Conservation (phyloP, 2,329 filamentous ascomycete genomes). For the Neospermospora avenae region DNA sequence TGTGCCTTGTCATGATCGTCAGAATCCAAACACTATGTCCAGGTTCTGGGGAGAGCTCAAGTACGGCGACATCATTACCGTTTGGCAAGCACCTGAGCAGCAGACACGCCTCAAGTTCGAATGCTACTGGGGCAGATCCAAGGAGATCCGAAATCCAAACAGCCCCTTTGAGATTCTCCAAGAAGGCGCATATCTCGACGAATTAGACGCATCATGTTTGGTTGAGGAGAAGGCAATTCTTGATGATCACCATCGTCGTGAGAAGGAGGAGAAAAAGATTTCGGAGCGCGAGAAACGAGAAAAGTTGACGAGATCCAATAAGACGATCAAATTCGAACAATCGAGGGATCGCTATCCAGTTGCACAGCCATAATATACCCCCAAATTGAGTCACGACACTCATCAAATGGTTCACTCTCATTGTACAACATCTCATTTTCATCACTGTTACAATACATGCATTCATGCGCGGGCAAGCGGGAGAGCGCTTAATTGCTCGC, state of each 20-base stretch:
- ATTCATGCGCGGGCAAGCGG: too few relatives aligned
- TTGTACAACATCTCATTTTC: too few relatives aligned
- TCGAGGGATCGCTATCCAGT: not conserved
- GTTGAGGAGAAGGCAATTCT: slow-evolving; percentile 23
- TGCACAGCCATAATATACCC: not conserved
- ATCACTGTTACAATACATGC: too few relatives aligned
- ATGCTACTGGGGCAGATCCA: slow-evolving; percentile 32
- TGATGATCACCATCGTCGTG: slow-evolving; percentile 13
- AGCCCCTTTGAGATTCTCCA: slow-evolving; percentile 25
- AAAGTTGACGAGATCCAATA: not conserved
- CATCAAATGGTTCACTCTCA: not conserved
- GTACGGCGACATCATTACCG: slow-evolving; percentile 71
- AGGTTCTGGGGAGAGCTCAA: slow-evolving; percentile 66
- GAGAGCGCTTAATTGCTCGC: too few relatives aligned
- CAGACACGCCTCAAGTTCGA: slow-evolving; percentile 31
- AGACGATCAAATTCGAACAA: slow-evolving; percentile 1
- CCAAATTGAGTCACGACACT: not conserved
- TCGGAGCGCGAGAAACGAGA: not conserved
- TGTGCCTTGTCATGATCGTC: slow-evolving; percentile 49
- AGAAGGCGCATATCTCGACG: slow-evolving; percentile 19
- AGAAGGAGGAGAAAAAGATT: slow-evolving; percentile 14
- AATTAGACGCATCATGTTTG: slow-evolving; percentile 28
- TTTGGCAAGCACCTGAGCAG: slow-evolving; percentile 53
- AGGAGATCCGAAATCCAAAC: slow-evolving; percentile 15
- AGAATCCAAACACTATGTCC: slow-evolving; percentile 48